Evolutionary conservation across 106 monocot genomes (phyloP).

Genomic region (Allium sativum): DNA sequence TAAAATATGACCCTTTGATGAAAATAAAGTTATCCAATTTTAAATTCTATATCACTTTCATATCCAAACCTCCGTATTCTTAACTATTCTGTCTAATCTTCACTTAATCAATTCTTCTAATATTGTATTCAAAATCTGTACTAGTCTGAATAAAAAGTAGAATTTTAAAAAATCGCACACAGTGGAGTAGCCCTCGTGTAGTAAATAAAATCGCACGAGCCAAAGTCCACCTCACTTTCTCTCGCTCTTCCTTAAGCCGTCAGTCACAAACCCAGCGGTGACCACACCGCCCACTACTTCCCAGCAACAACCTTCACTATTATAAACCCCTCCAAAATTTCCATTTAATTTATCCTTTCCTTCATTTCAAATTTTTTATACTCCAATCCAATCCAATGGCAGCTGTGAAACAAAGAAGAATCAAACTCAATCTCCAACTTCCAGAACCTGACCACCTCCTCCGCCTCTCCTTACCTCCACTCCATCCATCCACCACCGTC

Average conservation of each 20-base stretch:
- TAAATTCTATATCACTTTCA: neutral
- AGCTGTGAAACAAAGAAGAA: conserved; percentile 20
- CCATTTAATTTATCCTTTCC: neutral
- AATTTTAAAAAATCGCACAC: neutral
- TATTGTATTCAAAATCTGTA: neutral
- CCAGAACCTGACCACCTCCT: conserved; percentile 4
- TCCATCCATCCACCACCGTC: neutral
- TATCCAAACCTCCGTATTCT: neutral
- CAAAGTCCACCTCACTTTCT: neutral
- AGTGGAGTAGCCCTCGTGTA: neutral
- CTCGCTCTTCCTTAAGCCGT: conserved; percentile 2
- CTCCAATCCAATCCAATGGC: conserved; percentile 16
- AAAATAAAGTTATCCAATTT: too few relatives aligned
- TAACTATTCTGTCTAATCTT: neutral
- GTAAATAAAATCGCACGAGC: neutral
- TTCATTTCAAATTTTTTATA: neutral
- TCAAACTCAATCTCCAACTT: conserved; percentile 29
- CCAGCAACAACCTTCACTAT: neutral
- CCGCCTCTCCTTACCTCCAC: conserved; percentile 5
- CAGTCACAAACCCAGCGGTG: neutral
- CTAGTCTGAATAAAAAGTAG: neutral
- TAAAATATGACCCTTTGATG: too few relatives aligned
- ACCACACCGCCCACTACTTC: neutral
- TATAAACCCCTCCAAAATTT: neutral
- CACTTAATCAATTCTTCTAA: neutral